These are phyloP conservation scores for Lolium perenne DNA, from an alignment of 176 grass and related monocot species.

Conservation along the genomic window DNA sequence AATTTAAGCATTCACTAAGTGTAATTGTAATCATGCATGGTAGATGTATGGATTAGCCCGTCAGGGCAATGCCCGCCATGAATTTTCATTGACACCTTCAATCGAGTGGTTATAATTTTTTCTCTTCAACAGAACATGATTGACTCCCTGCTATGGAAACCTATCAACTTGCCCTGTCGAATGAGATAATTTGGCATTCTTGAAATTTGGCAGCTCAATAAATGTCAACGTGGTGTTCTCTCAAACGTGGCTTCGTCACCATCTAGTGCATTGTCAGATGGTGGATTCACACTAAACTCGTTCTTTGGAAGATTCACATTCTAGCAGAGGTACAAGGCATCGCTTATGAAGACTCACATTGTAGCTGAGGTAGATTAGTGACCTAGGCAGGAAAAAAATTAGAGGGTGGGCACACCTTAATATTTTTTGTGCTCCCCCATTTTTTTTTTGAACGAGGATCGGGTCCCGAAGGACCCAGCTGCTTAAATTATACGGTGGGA, in stretches of 20 bases:
- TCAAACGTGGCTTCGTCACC: slow-evolving; percentile 60
- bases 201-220: slow-evolving; percentile 65
- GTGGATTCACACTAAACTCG: slow-evolving; percentile 53
- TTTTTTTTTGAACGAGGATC: too few species aligned
- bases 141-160: not conserved
- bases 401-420: too few species aligned
- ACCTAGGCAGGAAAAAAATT: too few species aligned
- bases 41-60: not conserved
- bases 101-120: slow-evolving; percentile 18
- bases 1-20: not conserved
- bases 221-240: slow-evolving; percentile 83
- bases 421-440: too few species aligned
- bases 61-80: not conserved
- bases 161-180: not conserved
- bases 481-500: too few species aligned
- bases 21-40: not conserved
- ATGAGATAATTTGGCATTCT: not conserved
- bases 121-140: not conserved
- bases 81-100: not conserved
- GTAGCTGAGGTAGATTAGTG: too few species aligned
- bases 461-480: too few species aligned
- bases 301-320: slow-evolving; percentile 86
- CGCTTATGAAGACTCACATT: slow-evolving; percentile 44
- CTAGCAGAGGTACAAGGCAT: slow-evolving; percentile 18
- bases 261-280: slow-evolving; percentile 57